These are phyloP conservation scores for Acacia pycnantha DNA, from an alignment of 331 rosid genomes.

Conservation along the genomic window DNA sequence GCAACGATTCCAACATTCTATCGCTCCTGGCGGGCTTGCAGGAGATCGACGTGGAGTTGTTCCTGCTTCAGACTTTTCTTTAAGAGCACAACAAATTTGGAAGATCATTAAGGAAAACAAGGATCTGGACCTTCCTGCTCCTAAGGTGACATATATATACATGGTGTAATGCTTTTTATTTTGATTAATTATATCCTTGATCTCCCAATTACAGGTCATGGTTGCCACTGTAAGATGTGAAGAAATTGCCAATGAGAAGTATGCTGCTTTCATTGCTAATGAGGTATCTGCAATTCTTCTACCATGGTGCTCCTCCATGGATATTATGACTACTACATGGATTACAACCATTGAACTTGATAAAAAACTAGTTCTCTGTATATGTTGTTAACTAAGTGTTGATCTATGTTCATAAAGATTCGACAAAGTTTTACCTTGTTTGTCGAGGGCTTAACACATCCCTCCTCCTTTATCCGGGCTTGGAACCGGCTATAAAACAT, in stretches of 20 bases:
- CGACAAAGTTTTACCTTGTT: too few species aligned
- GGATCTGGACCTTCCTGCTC: slow-evolving; percentile 99
- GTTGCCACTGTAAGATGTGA: slow-evolving; percentile 99
- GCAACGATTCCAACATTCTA: slow-evolving; percentile 82
- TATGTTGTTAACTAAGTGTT: too few species aligned
- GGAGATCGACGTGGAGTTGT: slow-evolving; percentile 99
- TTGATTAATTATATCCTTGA: slow-evolving; percentile 23
- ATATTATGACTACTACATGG: not conserved
- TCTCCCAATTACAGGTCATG: slow-evolving; percentile 70
- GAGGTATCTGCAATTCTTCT: slow-evolving; percentile 53
- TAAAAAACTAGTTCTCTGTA: too few species aligned
- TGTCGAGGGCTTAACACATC: too few species aligned
- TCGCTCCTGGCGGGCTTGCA: slow-evolving; percentile 98
- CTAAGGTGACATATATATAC: slow-evolving; percentile 59
- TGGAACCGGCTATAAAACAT: too few species aligned
- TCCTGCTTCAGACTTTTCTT: slow-evolving; percentile 99
- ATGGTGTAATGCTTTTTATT: slow-evolving; percentile 13
- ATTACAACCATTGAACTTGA: too few species aligned
- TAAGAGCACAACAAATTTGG: slow-evolving; percentile 91
- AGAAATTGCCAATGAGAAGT: slow-evolving; percentile 90
- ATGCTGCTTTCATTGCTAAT: slow-evolving; percentile 58
- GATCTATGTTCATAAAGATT: too few species aligned
- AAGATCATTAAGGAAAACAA: slow-evolving; percentile 92
- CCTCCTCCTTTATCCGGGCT: too few species aligned
- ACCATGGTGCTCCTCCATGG: slow-evolving; percentile 1